Base-by-base conservation (phyloP, 805 yeast species). In the Kodamaea lidongshanica region DNA sequence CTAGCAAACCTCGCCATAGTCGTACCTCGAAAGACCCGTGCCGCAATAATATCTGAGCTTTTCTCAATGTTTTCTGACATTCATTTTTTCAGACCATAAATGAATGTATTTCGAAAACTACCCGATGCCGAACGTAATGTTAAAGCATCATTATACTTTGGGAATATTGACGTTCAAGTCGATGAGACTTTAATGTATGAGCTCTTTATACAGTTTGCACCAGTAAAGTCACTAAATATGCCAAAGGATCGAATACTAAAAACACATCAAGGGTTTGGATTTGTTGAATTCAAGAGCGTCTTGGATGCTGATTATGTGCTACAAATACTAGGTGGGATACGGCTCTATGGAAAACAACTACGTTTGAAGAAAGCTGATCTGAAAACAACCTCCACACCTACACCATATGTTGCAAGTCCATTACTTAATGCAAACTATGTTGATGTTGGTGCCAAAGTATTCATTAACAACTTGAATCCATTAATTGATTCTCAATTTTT, bases 241-340 rank as follows among this genome's bases (percentile, higher is more conserved):
- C 96, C 96, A 5, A 78, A 75, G 46, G 96, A 87, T 48, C 69
- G 85, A 38, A 65, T 87, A 4, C 56, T 74, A 16, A 73, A 72
- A 37, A 61, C 70, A 1, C 87, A 82, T 45, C 94, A 81, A 46
- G 96, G 96, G 4, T 89, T 66, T 58, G 96, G 94, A 7, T 89
- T 92, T 56, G 80, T 82, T 1, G 92, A 84, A 48, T 79, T 82
- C 45, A 55, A 61, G 29, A 59, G 65, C 10, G 56, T 58, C 3
- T 62, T 56, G 12, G 96, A 86, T 43, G 79, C 81, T 0, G 79
- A 76, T 6, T 89, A 87, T 50, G 84, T 77, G 1, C 54, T 70
- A 19, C 66, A 71, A 35, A 54, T 82, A 1, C 51, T 84, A 48
- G 61, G 69, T 35, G 87, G 86, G 5, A 57, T 76, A 2, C 58